Base-by-base conservation (phyloP, 805 yeast species). In the Isabelozyma pseudorhagii region DNA sequence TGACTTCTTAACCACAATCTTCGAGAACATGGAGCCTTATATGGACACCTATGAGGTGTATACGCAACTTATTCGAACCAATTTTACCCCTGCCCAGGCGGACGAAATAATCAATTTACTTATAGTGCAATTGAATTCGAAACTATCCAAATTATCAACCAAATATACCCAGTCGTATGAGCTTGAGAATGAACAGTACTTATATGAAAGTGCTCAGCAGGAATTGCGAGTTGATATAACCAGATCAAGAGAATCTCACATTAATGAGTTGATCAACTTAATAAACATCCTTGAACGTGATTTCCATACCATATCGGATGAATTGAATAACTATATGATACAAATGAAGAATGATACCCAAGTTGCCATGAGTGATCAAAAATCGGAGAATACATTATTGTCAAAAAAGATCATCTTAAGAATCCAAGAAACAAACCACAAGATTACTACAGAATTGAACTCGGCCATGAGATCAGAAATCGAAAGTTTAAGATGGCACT, bases 121-220 rank as follows among this genome's bases (percentile, higher is more conserved):
- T 63, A 57, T 71, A 57, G 55, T 71, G 57, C 78, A 73, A 54
- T 62, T 74, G 54, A 74, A 74, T 52, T 48, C 65, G n/a, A 74
- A 74, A 53, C 61, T 74, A 43, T 55, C 69, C 25, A 73, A 72
- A 62, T 67, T 84, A 36, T 72, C 76, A 44, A 63, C 68, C 4
- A 73, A 72, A 50, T 81, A 79, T 62, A 68, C 80, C 4, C 83
- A 80, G 18, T 68, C 68, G 27, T 82, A 83, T 53, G 97, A 90
- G 56, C 69, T 90, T 13, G 97, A 92, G 54, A 93, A 92, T 59
- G 97, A 93, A 59, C 79, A 82, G 18, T 94, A 93, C 62, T 69
- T 94, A 11, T 92, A 90, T 64, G 93, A 91, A 62, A 96, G 97
- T 31, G 97, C 97, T 0, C 89, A 89, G 53, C 85, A 92, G 48